Evolutionary conservation across 768 basidiomycete species (phyloP).

Genomic region (Tremella fuciformis): DNA sequence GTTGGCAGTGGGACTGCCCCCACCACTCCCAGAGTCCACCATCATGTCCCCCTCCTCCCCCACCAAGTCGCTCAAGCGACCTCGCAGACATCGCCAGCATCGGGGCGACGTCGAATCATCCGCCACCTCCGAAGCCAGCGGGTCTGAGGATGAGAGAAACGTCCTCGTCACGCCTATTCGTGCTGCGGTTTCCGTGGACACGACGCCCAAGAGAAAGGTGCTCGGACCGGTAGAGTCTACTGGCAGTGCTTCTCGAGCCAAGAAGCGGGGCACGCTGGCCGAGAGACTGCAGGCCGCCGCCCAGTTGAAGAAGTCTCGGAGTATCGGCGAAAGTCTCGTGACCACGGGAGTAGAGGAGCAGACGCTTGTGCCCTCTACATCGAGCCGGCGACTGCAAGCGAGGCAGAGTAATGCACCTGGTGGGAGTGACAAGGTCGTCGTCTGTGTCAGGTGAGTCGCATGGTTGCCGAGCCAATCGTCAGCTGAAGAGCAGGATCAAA

Average conservation of each 20-base stretch:
- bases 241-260: conserved; percentile 10
- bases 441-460: conserved; percentile 44
- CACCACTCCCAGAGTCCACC: conserved; percentile 33
- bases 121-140: conserved; percentile 25
- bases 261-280: conserved; percentile 29
- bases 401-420: not conserved
- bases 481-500: conserved; percentile 34
- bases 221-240: conserved; percentile 29
- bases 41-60: conserved; percentile 38
- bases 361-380: not conserved
- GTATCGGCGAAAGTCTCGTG: conserved; percentile 19
- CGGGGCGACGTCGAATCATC: conserved; percentile 45
- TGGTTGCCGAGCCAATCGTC: not conserved
- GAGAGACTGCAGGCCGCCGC: conserved; percentile 33
- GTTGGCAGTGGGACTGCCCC: conserved; percentile 39
- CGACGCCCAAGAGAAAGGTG: conserved; percentile 38
- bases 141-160: conserved; percentile 19
- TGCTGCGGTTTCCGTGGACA: conserved; percentile 15
- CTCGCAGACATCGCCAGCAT: conserved; percentile 27
- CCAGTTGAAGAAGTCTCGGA: conserved; percentile 28
- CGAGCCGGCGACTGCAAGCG: not conserved
- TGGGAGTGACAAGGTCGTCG: conserved; percentile 42
- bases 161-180: not conserved
- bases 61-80: conserved; percentile 18
- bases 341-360: not conserved